phyloP scores from a whole-genome alignment of 805 yeast species.

The Candida fluviatilis region DNA sequence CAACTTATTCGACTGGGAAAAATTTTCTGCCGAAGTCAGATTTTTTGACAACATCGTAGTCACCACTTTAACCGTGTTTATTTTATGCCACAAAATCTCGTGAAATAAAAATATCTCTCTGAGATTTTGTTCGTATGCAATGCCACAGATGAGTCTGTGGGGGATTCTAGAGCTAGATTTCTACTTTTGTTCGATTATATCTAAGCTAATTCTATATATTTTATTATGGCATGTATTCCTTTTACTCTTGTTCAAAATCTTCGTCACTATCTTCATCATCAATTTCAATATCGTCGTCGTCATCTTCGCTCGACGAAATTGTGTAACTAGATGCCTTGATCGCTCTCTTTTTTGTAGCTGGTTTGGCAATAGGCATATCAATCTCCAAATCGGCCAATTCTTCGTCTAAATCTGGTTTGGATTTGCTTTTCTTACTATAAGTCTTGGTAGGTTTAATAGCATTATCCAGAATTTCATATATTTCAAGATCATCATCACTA shows the following conservation, averaged over 20 bases:
- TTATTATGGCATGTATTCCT: not conserved
- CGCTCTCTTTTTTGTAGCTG: conserved; percentile 9
- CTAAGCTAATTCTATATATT: too few species aligned
- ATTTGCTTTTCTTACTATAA: not conserved
- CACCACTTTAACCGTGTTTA: too few species aligned
- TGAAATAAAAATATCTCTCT: too few species aligned
- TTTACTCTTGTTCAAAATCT: conserved; percentile 12
- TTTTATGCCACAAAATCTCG: too few species aligned
- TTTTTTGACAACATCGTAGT: too few species aligned
- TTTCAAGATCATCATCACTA: conserved; percentile 29
- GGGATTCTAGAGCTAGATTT: too few species aligned
- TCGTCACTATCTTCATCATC: conserved; percentile 15
- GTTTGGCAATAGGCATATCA: conserved; percentile 8
- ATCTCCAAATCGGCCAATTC: conserved; percentile 22
- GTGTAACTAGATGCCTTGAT: conserved; percentile 9
- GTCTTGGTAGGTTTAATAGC: conserved; percentile 5
- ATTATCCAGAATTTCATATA: conserved; percentile 2
- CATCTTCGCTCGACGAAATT: conserved; percentile 15
- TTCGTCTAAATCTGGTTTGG: conserved; percentile 11
- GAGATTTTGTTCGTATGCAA: too few species aligned
- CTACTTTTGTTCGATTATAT: too few species aligned
- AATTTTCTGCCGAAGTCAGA: too few species aligned
- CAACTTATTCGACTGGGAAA: too few species aligned
- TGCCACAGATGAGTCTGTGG: too few species aligned
- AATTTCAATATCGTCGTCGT: conserved; percentile 12